Conservation (phyloP, 2,329 filamentous ascomycete genomes). For the Colletotrichum tamarilloi region DNA sequence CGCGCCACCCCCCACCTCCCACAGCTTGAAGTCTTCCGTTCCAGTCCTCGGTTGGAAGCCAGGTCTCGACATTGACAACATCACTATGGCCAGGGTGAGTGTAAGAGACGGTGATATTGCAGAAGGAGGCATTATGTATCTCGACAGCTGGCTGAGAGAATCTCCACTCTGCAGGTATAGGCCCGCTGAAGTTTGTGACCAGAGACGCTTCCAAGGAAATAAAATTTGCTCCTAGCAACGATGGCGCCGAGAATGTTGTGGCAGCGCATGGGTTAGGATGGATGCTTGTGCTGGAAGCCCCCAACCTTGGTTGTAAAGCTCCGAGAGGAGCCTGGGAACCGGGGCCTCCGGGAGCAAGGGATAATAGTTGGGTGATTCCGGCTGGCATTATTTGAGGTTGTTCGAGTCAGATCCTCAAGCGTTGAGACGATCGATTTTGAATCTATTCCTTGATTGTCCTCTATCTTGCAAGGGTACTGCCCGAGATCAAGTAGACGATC, state of each 20-base stretch:
- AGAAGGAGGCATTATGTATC: conserved; percentile 35
- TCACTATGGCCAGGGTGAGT: conserved; percentile 40
- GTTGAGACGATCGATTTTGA: neutral
- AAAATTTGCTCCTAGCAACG: conserved; percentile 5
- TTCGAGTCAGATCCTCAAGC: neutral
- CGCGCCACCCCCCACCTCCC: conserved; percentile 43
- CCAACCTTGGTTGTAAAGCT: neutral
- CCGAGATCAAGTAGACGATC: neutral
- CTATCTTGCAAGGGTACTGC: neutral
- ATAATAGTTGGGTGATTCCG: neutral
- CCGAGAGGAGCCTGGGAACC: neutral
- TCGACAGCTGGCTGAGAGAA: conserved; percentile 9
- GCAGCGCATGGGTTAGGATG: neutral
- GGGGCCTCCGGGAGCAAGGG: neutral
- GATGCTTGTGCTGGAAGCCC: neutral
- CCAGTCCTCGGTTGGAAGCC: conserved; percentile 41
- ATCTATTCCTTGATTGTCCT: neutral
- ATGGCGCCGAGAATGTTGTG: neutral
- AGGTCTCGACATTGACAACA: conserved; percentile 38
- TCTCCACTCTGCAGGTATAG: neutral
- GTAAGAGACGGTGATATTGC: conserved; percentile 43
- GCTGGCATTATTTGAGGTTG: neutral
- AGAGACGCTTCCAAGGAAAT: neutral
- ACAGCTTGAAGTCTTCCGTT: conserved; percentile 43
- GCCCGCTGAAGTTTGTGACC: conserved; percentile 7